Base-by-base conservation (phyloP, 2,329 filamentous ascomycete genomes). In the Cryphonectria naterciae region DNA sequence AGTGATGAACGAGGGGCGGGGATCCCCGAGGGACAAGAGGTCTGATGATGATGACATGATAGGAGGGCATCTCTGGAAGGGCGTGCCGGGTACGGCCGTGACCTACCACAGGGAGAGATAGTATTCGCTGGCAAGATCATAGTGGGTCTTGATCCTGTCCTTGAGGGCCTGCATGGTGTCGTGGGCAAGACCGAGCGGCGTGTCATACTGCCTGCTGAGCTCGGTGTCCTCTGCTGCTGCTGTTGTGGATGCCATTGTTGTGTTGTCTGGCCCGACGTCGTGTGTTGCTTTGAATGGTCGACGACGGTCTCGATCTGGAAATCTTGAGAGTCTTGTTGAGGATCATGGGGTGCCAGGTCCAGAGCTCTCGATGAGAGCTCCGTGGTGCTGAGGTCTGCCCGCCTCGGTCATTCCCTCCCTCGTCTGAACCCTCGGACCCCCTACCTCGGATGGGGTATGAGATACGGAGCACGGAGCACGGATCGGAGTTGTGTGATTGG, bases 41-140 rank as follows among this genome's bases (percentile, higher is more conserved):
- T 10, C 46, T 32, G 37, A 37, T n/a, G 13, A 8, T 6, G 52
- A 35, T 5, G 35, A 37, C 46, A n/a, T 49, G 46, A n/a, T 49
- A 49, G 65, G 35, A 39, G 65, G 41, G 41, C n/a, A 28, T 54
- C n/a, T 49, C 46, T 39, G 32, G 22, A 41, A 3, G n/a, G 37
- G 37, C 46, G 15, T 4, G 32, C 22, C 37, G 25, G 73, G 69
- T 43, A 52, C 35, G 6, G 49, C 63, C 43, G 56, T 49, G 52
- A 75, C 75, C 60, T 82, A 89, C 88, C 88, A 90, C 28, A 90
- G 81, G 46, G 84, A 87, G 73, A 89, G 83, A 74, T 90, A 90
- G 77, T 90, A 89, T 75, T 89, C 87, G 67, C 86, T 88, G 37
- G 87, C 85, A 22, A 89, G 82, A 73, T 89, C 87, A 74, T 90